A percentile compares a stretch with the other conserved stretches of the same genome.
Evolutionary conservation across 305 asterid genomes (phyloP).

Genomic region (Fraxinus baroniana): DNA sequence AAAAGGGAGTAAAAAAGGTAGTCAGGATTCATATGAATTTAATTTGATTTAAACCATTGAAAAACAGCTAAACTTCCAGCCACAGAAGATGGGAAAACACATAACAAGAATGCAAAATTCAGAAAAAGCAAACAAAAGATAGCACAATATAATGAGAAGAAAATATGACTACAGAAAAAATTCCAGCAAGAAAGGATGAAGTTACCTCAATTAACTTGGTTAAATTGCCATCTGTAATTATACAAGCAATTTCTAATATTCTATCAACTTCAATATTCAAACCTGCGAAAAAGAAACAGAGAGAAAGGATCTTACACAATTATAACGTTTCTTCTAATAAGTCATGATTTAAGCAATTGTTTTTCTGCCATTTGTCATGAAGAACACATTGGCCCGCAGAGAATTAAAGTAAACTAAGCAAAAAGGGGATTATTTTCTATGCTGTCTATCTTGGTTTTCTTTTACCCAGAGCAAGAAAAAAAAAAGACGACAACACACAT

Average conservation of each 20-base stretch:
- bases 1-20: not conserved
- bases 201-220: slow-evolving; percentile 74
- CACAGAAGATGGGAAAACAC: not conserved
- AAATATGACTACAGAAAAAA: slow-evolving; percentile 1
- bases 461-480: not conserved
- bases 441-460: not conserved
- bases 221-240: slow-evolving; percentile 79
- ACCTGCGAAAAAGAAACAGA: slow-evolving; percentile 48
- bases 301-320: not conserved
- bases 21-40: not conserved
- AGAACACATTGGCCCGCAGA: not conserved
- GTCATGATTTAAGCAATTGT: slow-evolving; percentile 18
- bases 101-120: slow-evolving; percentile 6
- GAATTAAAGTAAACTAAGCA: not conserved
- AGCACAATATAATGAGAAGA: slow-evolving; percentile 8
- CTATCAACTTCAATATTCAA: slow-evolving; percentile 72
- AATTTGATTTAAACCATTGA: not conserved
- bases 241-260: slow-evolving; percentile 92
- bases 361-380: slow-evolving; percentile 5
- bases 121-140: slow-evolving; percentile 16
- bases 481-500: not conserved
- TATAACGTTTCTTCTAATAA: slow-evolving; percentile 7
- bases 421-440: not conserved
- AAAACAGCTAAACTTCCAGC: not conserved
- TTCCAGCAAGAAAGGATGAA: not conserved